Conservation (phyloP, 2,329 filamentous ascomycete species). For the Nannizzia gypsea region DNA sequence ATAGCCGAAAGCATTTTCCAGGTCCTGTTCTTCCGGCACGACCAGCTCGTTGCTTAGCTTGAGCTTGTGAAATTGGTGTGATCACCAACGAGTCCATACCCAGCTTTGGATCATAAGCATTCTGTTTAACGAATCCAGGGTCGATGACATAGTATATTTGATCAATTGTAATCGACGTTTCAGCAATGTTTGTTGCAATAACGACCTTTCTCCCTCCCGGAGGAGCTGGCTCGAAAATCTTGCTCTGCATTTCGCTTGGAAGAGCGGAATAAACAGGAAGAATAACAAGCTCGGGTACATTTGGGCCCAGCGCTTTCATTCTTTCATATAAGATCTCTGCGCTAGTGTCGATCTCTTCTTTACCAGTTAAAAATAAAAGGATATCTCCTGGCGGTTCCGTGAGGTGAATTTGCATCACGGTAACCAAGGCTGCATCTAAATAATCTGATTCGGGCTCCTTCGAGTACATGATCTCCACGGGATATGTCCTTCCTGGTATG, state of each 20-base stretch:
- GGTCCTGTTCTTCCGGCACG: conserved; percentile 89
- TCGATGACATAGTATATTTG: conserved; percentile 96
- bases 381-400: conserved; percentile 90
- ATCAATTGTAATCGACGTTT: conserved; percentile 96
- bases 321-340: conserved; percentile 88
- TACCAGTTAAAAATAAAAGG: conserved; percentile 88
- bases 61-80: conserved; percentile 90
- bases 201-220: conserved; percentile 82
- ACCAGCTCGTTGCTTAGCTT: conserved; percentile 87
- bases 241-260: conserved; percentile 84
- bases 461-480: conserved; percentile 92
- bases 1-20: conserved; percentile 89
- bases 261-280: conserved; percentile 92
- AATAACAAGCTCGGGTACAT: conserved; percentile 82
- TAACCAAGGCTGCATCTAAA: conserved; percentile 82
- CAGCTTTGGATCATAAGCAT: conserved; percentile 89
- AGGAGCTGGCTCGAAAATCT: conserved; percentile 88
- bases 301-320: conserved; percentile 88
- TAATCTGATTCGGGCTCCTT: conserved; percentile 93
- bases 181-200: conserved; percentile 95
- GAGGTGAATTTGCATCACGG: conserved; percentile 95
- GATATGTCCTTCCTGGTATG: conserved; percentile 87
- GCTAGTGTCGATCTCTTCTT: conserved; percentile 93
- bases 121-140: conserved; percentile 95
- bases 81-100: conserved; percentile 96